These are phyloP conservation scores for Berberis thunbergii DNA, from an alignment of 164 flowering plant species.

Conservation along the genomic window DNA sequence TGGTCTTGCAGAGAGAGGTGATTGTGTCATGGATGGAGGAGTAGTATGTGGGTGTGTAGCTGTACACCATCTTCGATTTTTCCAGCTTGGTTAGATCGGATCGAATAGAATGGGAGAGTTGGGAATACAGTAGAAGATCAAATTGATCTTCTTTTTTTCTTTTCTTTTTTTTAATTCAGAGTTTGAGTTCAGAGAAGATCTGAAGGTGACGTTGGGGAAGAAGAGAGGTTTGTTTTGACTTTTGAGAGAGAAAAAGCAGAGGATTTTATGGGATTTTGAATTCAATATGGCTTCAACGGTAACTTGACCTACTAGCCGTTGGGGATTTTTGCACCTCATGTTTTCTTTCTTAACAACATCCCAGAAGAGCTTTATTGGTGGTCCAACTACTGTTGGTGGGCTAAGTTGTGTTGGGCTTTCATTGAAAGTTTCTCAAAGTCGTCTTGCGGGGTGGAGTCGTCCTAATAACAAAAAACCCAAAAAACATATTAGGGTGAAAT, in stretches of 20 bases:
- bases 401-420: not conserved
- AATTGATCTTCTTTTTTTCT: not conserved
- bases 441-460: no score
- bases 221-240: not conserved
- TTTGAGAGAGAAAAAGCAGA: not conserved
- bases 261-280: not conserved
- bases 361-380: not conserved
- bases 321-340: not conserved
- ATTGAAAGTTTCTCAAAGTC: not conserved
- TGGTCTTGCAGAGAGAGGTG: conserved; percentile 72
- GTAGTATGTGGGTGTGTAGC: conserved; percentile 83
- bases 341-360: not conserved
- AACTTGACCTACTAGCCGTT: not conserved
- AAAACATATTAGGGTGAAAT: no score
- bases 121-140: not conserved
- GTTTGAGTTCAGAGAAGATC: not conserved
- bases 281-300: conserved; percentile 1
- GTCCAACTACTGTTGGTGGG: not conserved
- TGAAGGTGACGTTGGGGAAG: not conserved
- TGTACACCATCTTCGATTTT: conserved; percentile 30
- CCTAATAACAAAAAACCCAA: no score
- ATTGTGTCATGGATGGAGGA: conserved; percentile 79
- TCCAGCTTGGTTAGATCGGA: not conserved
- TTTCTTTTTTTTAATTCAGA: not conserved
- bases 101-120: not conserved